Evolutionary conservation across 257 asterid genomes (phyloP).

Genomic region (Solanum medicagineum): DNA sequence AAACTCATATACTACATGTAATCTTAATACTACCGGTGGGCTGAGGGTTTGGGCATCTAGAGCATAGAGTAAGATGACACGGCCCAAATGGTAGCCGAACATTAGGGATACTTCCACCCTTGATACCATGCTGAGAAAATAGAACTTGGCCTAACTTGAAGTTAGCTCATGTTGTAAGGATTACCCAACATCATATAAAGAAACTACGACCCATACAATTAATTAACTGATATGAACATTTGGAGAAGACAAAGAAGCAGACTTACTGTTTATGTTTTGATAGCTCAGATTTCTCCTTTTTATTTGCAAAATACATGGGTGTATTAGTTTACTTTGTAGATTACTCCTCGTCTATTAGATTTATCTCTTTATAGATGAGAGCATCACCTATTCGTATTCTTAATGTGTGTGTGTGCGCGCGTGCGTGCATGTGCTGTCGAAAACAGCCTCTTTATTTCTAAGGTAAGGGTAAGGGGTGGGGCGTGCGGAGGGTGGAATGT

Average conservation of each 20-base stretch:
- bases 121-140: neutral
- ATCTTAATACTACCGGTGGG: neutral
- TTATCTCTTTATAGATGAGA: neutral
- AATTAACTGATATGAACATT: neutral
- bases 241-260: neutral
- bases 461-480: too few relatives aligned
- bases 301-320: neutral
- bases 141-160: neutral
- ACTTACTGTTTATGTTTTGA: too few relatives aligned
- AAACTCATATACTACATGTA: neutral
- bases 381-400: neutral
- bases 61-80: neutral
- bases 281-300: neutral
- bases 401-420: neutral
- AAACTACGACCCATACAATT: neutral
- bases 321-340: neutral
- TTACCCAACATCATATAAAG: neutral
- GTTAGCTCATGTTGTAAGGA: neutral
- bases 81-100: neutral
- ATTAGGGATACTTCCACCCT: neutral
- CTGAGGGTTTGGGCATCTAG: neutral
- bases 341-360: neutral
- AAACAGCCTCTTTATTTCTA: too few relatives aligned
- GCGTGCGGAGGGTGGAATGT: neutral
- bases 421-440: too few relatives aligned